Evolutionary conservation across 805 yeast genomes (phyloP), one percentile per base, ranked within the genome.

Genomic region (Lachancea sp.): DNA sequence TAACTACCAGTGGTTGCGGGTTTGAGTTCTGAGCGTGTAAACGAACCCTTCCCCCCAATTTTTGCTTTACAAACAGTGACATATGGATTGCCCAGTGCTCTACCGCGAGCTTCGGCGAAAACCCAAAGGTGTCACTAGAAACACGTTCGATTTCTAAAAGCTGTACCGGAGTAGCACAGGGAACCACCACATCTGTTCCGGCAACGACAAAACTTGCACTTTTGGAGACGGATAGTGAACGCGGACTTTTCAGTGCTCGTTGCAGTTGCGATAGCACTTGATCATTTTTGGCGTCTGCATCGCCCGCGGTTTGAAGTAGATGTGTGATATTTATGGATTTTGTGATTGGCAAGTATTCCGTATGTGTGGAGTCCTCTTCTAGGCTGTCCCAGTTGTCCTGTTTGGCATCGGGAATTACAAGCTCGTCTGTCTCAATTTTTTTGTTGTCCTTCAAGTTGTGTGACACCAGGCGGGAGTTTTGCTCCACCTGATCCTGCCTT

Each of bases 91-190:
- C 86, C 26, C 85, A 77, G 38, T 77, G 77, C 58, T 87, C 96
- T 12, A 73, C 63, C 45, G 80, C 55, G 3, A 69, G 54, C 2
- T 65, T 55, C 5, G 68, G 60, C 2, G 75, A 52, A 11, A 78
- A 60, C 3, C 77, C 71, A 45, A 72, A 80, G 37, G 71, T 73
- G 11, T 77, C 81, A 3, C 65, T 54, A 8, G 80, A 56, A 5
- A 78, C 56, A 30, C 83, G 68, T 57, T 86, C 90, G 35, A 87
- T 74, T 46, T 86, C 95, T 6, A 81, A 64, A 41, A 87, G 61
- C 59, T 89, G 95, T 3, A 85, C 75, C 1, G 95, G 87, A 2
- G 89, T 75, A 12, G 88, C 81, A 40, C 77, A 64, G 2, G 85
- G 81, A 2, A 80, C 50, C 43, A 50, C 21, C 30, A 56, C 43